Conservation (phyloP, 2,329 filamentous ascomycete genomes). For the Trichophyton verrucosum region DNA sequence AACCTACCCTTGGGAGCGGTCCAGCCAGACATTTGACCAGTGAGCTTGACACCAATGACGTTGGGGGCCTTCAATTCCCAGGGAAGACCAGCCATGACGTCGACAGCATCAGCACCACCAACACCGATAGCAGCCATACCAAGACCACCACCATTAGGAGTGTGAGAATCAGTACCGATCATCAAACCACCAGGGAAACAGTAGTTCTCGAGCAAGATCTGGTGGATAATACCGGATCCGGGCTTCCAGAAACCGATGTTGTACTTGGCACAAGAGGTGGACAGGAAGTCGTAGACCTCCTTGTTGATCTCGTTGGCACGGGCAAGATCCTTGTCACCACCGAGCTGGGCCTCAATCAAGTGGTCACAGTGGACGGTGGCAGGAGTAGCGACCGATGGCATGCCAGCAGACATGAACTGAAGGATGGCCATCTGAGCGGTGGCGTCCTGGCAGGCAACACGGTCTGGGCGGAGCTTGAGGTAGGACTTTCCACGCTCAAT, state of each 20-base stretch:
- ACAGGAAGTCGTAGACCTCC: constrained; percentile 97
- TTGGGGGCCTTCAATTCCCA: constrained; percentile 99
- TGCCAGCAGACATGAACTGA: constrained; percentile 98
- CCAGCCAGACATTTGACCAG: constrained; percentile 81
- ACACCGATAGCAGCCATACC: constrained; percentile 93
- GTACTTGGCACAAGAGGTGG: constrained; percentile 92
- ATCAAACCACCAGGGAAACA: constrained; percentile 96
- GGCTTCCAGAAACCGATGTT: constrained; percentile 99
- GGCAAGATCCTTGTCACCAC: constrained; percentile 84
- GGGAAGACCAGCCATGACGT: constrained; percentile 92
- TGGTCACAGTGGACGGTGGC: constrained; percentile 97
- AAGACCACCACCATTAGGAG: constrained; percentile 90
- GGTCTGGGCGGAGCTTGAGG: constrained; percentile 90
- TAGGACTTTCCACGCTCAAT: constrained; percentile 94
- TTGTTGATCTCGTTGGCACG: constrained; percentile 91
- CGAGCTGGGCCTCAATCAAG: constrained; percentile 94
- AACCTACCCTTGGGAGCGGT: constrained; percentile 70
- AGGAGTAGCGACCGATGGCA: constrained; percentile 89
- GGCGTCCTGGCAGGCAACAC: constrained; percentile 98
- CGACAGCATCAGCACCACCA: constrained; percentile 94
- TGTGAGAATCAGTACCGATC: constrained; percentile 97
- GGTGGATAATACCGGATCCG: constrained; percentile 97
- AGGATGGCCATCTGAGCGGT: constrained; percentile 99
- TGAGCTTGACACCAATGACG: constrained; percentile 90
- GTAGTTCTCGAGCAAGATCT: constrained; percentile 97